Base-by-base conservation (phyloP, 805 yeast species). In the Hanseniaspora taiwanica region DNA sequence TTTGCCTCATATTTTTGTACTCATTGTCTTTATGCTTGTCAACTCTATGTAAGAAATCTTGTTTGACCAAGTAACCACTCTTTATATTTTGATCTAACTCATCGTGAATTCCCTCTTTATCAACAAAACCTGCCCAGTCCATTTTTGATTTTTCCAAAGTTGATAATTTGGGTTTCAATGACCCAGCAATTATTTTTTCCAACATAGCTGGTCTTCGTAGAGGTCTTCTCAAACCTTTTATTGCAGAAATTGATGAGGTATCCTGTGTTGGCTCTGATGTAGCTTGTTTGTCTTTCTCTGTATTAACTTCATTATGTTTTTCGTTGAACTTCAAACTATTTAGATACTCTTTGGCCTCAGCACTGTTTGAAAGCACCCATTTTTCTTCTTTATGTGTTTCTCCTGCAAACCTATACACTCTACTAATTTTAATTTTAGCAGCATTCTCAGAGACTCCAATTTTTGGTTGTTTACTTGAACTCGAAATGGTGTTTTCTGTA, bases 81-180 rank as follows among this genome's bases (percentile, higher is more conserved):
- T 82, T 87, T 12, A 27, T 36, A 4, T 79, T 81, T 42, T 73
- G 69, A 37, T 69, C 71, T 53, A 91, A 71, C 46, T 91, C 98
- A 48, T 84, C 96, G 39, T 73, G 69, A 36, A 91, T 78, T 42
- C 86, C 86, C 21, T 78, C 77, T 47, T 81, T 71, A 60, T 89
- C 96, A 23, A 91, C 96, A 61, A 82, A 86, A 36, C 82, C 75
- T 1, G 94, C 93, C 94, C 97, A 91, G 60, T 91, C 98, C 38
- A 91, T 66, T 46, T 94, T 68, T 1, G 94, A 82, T 60, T 91
- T 91, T 56, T 91, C 97, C 47, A 91, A 64, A 0, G 98, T 91
- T 19, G 94, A 82, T 45, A 91, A 66, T 55, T 85, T 89, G 24
- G 83, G 76, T 48, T 81, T 77, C 46, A 79, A 74, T 2, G 81